These are phyloP conservation scores for Imleria badia DNA, from an alignment of 768 basidiomycete species.

Conservation along the genomic window DNA sequence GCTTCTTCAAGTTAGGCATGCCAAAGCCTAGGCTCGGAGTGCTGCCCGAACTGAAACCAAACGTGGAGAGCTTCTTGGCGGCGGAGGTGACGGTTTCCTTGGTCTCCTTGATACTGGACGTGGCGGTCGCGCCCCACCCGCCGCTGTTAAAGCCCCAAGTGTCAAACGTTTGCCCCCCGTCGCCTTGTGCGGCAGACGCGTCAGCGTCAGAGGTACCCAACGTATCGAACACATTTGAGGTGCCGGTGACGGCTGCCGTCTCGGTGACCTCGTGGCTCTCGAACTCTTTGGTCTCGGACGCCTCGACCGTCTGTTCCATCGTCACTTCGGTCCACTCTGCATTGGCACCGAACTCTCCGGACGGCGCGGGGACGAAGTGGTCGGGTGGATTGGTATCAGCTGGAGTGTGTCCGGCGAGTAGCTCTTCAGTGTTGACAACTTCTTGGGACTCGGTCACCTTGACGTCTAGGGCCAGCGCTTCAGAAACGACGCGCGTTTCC, in stretches of 20 bases:
- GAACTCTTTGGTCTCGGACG: constrained; percentile 5
- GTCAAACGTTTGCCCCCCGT: background rate
- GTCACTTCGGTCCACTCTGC: constrained; percentile 3
- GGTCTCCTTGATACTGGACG: background rate
- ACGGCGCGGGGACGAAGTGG: constrained; percentile 8
- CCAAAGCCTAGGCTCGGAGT: background rate
- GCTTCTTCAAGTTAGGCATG: too few species aligned
- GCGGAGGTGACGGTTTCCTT: background rate
- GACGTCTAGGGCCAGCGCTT: constrained; percentile 11
- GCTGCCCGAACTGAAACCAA: background rate
- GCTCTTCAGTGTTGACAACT: background rate
- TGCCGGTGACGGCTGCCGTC: background rate
- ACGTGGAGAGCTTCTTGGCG: background rate
- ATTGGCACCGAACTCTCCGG: background rate
- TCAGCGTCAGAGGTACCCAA: background rate
- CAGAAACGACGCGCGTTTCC: background rate
- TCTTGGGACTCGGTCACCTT: constrained; percentile 3
- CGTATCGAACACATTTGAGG: background rate
- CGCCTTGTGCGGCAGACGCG: background rate
- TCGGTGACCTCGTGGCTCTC: constrained; percentile 1
- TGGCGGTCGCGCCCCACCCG: background rate
- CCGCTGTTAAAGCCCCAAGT: background rate
- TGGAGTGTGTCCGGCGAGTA: constrained; percentile 22
- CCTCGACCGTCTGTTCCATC: constrained; percentile 9
- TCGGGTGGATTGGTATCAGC: constrained; percentile 29